Evolutionary conservation across 2,329 filamentous ascomycete species (phyloP), one percentile per base, ranked within the genome.

Genomic region (Neofusicoccum parvum): DNA sequence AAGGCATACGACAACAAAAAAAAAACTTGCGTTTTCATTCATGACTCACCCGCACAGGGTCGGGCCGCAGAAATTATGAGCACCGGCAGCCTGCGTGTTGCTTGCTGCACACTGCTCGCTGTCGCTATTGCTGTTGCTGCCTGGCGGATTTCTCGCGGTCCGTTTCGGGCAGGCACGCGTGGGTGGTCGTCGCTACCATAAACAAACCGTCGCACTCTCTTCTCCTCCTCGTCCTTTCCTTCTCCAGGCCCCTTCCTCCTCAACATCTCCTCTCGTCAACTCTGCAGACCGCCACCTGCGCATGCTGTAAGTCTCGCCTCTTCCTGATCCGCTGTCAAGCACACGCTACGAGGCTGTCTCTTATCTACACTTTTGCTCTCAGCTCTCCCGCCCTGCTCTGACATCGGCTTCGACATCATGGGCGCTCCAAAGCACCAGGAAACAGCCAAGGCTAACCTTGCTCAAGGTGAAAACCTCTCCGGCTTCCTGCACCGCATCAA

Each of bases 401-500:
- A 15, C 23, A 34, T 23, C 32, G 5, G 17, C n/a, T 15, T 9
- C 23, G n/a, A 7, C 56, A 12, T 23, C 41, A 60, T 60, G 56
- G 43, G 6, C 15, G 17, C 14, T 6, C 43, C 27, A 11, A 23
- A 27, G 17, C 32, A 17, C 17, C 27, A 37, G 7, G 32, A 3
- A 20, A 39, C 15, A 15, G n/a, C 56, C 37, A 32, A 17, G n/a
- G 43, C 56, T 60, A 20, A 60, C 56, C 20, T 37, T 6, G 27
- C 27, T 46, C 23, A 48, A 37, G 43, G 56, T 48, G 63, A 65
- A 49, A 27, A 50, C 15, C 63, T 65, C 15, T 32, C 51, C 11
- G 15, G 32, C 3, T 65, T 50, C 27, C 34, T 65, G 36, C 36
- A 65, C n/a, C 63, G 63, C 17, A 36, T 59, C 20, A 65, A 65